These are phyloP conservation scores for Zalerion maritima DNA, from an alignment of 495 filamentous ascomycete genomes.

Conservation along the genomic window DNA sequence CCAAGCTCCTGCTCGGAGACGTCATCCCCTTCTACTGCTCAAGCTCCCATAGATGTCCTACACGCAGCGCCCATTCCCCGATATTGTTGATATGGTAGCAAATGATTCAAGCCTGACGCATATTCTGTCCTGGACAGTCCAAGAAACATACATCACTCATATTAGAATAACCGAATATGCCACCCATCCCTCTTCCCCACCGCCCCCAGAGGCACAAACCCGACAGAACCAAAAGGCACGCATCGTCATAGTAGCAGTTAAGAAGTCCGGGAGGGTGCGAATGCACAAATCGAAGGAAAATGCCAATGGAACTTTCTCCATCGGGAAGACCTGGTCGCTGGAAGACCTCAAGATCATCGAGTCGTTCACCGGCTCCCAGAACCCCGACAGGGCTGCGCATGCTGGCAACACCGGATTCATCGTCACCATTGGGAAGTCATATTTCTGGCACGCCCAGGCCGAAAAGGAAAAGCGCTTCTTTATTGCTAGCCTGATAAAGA, in stretches of 20 bases:
- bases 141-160: conserved; percentile 96
- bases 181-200: conserved; percentile 67
- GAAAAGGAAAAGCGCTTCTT: conserved; percentile 97
- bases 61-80: too few species aligned
- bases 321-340: conserved; percentile 94
- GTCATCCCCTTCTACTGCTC: not conserved
- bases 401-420: conserved; percentile 69
- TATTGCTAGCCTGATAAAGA: conserved; percentile 85
- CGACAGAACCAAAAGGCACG: conserved; percentile 71
- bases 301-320: conserved; percentile 81
- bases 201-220: conserved; percentile 52
- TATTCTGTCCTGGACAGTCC: conserved; percentile 37
- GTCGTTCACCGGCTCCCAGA: conserved; percentile 52
- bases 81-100: conserved; percentile 1
- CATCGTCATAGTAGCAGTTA: conserved; percentile 81
- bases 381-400: conserved; percentile 58
- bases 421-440: conserved; percentile 83
- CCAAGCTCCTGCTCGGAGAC: too few species aligned
- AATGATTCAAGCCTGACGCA: conserved; percentile 8
- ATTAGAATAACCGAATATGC: conserved; percentile 79
- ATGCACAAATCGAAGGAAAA: conserved; percentile 97
- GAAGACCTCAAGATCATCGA: conserved; percentile 73
- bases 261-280: conserved; percentile 80
- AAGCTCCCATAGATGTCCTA: too few species aligned
- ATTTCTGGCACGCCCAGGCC: conserved; percentile 89